Conservation (phyloP, 139 green algal genomes). For the Coelastrella sp. region DNA sequence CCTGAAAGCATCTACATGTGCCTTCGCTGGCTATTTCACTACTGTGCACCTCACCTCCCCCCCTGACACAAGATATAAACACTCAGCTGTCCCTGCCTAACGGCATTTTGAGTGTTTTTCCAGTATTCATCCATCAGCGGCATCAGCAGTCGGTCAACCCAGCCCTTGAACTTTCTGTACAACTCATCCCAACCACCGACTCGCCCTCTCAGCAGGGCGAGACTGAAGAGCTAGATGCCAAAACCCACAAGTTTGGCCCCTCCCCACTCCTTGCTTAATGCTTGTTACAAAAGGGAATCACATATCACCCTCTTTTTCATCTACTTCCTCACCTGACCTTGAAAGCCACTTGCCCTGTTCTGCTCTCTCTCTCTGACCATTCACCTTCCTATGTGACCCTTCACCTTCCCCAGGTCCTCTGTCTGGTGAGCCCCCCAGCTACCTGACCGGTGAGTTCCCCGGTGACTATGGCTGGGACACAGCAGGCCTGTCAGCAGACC, state of each 20-base stretch:
- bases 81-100: background rate
- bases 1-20: too few species aligned
- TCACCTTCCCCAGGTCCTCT: slow-evolving; percentile 55
- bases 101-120: background rate
- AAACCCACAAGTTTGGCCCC: too few species aligned
- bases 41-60: too few species aligned
- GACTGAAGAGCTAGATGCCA: too few species aligned
- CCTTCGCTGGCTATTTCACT: too few species aligned
- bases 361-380: too few species aligned
- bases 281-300: too few species aligned
- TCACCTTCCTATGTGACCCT: background rate
- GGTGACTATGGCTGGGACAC: slow-evolving; percentile 95
- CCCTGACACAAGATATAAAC: too few species aligned
- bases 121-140: slow-evolving; percentile 25
- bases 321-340: too few species aligned
- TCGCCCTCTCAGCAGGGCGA: slow-evolving; percentile 21
- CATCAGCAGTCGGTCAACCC: background rate
- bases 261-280: too few species aligned
- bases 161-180: background rate
- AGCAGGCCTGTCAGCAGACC: slow-evolving; percentile 94
- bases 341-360: too few species aligned
- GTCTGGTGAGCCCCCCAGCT: slow-evolving; percentile 77
- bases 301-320: too few species aligned
- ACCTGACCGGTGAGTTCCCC: slow-evolving; percentile 89
- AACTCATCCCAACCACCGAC: background rate